Conservation (phyloP, 768 basidiomycete species). For the Panaeolus cyanescens region DNA sequence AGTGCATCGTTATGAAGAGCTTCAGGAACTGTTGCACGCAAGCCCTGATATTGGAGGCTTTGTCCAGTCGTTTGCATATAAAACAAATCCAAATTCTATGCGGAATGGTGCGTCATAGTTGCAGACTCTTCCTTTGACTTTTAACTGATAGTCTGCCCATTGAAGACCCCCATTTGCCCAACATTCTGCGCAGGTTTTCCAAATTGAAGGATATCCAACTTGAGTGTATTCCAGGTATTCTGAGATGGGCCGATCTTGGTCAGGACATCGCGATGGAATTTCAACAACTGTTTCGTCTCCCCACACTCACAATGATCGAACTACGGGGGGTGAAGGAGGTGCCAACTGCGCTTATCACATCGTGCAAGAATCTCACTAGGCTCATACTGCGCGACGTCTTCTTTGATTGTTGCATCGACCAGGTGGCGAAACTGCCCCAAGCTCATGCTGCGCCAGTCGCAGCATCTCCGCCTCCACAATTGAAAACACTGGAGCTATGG, state of each 20-base stretch:
- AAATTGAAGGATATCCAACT: not conserved
- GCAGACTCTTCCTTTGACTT: too few relatives aligned
- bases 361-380: not conserved
- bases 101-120: not conserved
- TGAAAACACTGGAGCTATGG: not conserved
- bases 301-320: not conserved
- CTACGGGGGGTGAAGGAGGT: not conserved
- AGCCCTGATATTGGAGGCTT: not conserved
- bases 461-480: not conserved
- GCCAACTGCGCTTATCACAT: not conserved
- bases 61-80: not conserved
- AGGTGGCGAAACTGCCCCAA: too few relatives aligned
- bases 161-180: not conserved
- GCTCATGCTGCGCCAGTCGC: not conserved
- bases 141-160: not conserved
- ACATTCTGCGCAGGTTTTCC: not conserved
- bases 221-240: not conserved
- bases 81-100: not conserved
- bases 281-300: not conserved
- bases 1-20: not conserved
- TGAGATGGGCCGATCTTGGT: not conserved
- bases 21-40: not conserved
- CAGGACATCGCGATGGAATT: not conserved
- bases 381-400: not conserved
- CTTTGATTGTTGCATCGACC: not conserved